phyloP scores from a whole-genome alignment of 805 yeast genomes.

The Lipomyces mesembrius region DNA sequence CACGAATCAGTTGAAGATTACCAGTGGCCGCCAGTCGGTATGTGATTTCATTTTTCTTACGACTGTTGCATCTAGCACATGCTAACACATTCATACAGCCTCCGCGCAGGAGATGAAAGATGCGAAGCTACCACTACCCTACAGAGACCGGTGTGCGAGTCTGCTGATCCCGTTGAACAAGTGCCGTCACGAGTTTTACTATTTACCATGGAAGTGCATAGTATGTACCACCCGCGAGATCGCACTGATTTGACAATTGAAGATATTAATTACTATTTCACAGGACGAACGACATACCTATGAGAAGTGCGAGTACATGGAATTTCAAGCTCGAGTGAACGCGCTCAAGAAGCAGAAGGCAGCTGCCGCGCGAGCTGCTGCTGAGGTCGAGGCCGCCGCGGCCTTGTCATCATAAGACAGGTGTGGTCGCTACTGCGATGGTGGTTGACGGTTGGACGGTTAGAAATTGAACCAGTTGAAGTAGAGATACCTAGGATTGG shows the following conservation, averaged over 20 bases:
- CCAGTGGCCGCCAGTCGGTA: constrained; percentile 33
- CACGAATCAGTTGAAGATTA: constrained; percentile 34
- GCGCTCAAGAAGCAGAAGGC: constrained; percentile 65
- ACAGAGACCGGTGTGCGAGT: constrained; percentile 83
- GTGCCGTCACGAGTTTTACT: constrained; percentile 62
- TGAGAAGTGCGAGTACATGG: constrained; percentile 84
- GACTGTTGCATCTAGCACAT: not conserved
- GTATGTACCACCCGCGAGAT: constrained; percentile 3
- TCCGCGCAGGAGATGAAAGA: constrained; percentile 83
- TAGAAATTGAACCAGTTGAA: not conserved
- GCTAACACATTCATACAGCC: constrained; percentile 50
- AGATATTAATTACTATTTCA: not conserved
- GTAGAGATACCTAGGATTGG: not conserved
- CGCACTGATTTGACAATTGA: not conserved
- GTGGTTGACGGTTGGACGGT: not conserved
- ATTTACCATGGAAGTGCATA: constrained; percentile 69
- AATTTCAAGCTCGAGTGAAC: constrained; percentile 77
- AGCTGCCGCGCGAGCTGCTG: constrained; percentile 22
- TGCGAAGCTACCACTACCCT: constrained; percentile 73
- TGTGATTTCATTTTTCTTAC: constrained; percentile 1
- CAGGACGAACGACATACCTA: constrained; percentile 76
- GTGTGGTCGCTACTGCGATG: not conserved
- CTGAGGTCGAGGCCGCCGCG: constrained; percentile 30
- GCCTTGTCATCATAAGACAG: constrained; percentile 1
- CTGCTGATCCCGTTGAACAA: constrained; percentile 63